Conservation (phyloP, 495 filamentous ascomycete species). For the Aspergillus indologenus region DNA sequence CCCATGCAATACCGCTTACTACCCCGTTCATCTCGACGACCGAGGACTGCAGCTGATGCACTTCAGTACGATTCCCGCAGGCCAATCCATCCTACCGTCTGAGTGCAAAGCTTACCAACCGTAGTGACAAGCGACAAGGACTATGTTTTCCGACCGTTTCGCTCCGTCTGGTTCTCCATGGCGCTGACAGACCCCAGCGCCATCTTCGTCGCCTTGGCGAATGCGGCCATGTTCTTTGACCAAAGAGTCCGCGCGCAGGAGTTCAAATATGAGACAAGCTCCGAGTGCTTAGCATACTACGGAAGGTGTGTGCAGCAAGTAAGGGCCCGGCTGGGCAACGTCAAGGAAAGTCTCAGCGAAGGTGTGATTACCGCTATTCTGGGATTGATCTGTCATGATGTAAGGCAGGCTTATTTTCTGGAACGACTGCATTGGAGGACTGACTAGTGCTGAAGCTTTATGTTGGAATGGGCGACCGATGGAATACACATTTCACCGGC, state of each 20-base stretch:
- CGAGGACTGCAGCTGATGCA: slow-evolving; percentile 4
- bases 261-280: slow-evolving; percentile 19
- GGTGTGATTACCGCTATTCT: neutral
- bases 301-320: neutral
- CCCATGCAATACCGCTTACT: slow-evolving; percentile 1
- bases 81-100: neutral
- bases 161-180: slow-evolving; percentile 25
- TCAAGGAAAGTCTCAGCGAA: neutral
- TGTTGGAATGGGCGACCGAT: slow-evolving; percentile 20
- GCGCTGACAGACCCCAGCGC: slow-evolving; percentile 22
- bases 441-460: slow-evolving; percentile 13
- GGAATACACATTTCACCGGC: slow-evolving; percentile 20
- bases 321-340: neutral
- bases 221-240: slow-evolving; percentile 27
- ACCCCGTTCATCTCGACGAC: neutral
- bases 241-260: slow-evolving; percentile 12
- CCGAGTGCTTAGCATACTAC: slow-evolving; percentile 4
- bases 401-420: neutral
- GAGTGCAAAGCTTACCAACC: neutral
- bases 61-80: neutral
- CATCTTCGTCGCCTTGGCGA: slow-evolving; percentile 22
- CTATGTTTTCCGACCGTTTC: slow-evolving; percentile 24
- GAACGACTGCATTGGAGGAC: neutral
- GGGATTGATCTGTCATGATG: slow-evolving; percentile 5
- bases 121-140: slow-evolving; percentile 24